Conservation (phyloP, 2,329 filamentous ascomycete genomes). For the Madurella fahalii region DNA sequence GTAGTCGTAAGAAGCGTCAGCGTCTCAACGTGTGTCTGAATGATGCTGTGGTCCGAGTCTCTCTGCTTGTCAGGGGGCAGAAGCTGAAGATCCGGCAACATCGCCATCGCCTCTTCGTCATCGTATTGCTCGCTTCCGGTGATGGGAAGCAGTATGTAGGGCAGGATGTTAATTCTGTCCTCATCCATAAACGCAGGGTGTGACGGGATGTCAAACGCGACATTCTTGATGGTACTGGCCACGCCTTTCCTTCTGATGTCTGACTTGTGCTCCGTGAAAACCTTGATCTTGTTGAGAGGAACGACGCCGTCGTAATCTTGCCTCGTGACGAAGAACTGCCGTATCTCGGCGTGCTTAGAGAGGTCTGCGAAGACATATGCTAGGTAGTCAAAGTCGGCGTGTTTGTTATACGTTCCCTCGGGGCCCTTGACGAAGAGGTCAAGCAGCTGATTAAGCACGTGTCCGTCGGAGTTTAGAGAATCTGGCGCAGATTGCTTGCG, state of each 20-base stretch:
- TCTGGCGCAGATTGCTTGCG: conserved; percentile 66
- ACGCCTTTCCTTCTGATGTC: conserved; percentile 85
- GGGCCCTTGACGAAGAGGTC: conserved; percentile 95
- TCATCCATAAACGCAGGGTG: conserved; percentile 69
- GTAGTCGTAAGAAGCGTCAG: conserved; percentile 79
- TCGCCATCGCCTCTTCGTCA: conserved; percentile 78
- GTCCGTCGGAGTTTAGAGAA: conserved; percentile 65
- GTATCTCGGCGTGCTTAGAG: conserved; percentile 71
- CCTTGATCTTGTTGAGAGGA: conserved; percentile 86
- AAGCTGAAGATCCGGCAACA: conserved; percentile 87
- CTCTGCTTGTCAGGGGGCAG: conserved; percentile 85
- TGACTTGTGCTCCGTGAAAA: conserved; percentile 89
- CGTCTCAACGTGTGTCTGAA: conserved; percentile 86
- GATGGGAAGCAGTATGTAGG: conserved; percentile 84
- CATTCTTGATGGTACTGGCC: conserved; percentile 93
- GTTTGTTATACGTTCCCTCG: conserved; percentile 74
- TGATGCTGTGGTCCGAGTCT: conserved; percentile 70
- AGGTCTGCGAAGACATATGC: conserved; percentile 93
- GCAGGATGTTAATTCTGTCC: conserved; percentile 73
- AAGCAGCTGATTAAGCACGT: conserved; percentile 83
- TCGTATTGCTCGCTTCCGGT: conserved; percentile 84
- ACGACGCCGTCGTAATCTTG: conserved; percentile 78
- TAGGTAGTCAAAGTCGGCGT: conserved; percentile 87
- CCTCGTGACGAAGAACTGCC: conserved; percentile 67
- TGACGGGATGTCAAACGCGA: conserved; percentile 73